These are phyloP conservation scores for Eleusine coracana DNA, from an alignment of 176 grass and related monocot species.

Conservation along the genomic window DNA sequence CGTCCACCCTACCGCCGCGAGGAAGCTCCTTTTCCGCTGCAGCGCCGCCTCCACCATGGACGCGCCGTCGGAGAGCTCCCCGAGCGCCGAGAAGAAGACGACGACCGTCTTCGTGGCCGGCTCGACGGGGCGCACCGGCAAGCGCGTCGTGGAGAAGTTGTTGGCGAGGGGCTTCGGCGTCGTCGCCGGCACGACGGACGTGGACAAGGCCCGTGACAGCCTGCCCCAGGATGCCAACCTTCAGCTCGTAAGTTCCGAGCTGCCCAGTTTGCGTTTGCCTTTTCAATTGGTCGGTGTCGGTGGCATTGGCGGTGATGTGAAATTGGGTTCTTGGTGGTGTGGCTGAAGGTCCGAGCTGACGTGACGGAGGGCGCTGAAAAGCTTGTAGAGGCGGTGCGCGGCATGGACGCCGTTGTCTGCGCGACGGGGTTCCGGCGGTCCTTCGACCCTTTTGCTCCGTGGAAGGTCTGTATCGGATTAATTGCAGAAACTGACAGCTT, in stretches of 20 bases:
- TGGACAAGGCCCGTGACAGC: constrained; percentile 41
- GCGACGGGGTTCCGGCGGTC: constrained; percentile 68
- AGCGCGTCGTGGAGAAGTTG: constrained; percentile 66
- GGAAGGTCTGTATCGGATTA: constrained; percentile 55
- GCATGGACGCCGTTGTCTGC: constrained; percentile 63
- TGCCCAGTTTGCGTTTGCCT: not conserved
- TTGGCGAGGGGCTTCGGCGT: constrained; percentile 59
- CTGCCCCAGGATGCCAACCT: constrained; percentile 58
- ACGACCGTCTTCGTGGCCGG: constrained; percentile 71
- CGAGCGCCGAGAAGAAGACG: constrained; percentile 44
- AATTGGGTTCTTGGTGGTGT: not conserved
- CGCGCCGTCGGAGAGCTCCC: constrained; percentile 21
- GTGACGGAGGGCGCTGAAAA: constrained; percentile 59
- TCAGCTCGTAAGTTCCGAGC: constrained; percentile 57
- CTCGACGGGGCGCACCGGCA: constrained; percentile 71
- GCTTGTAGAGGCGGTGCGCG: constrained; percentile 53
- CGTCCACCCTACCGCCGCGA: constrained; percentile 14
- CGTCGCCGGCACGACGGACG: constrained; percentile 58
- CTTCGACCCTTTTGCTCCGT: constrained; percentile 67
- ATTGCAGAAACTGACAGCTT: not conserved
- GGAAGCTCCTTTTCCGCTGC: constrained; percentile 31
- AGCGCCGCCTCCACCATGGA: constrained; percentile 41
- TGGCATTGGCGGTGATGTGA: not conserved
- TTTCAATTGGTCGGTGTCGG: not conserved
- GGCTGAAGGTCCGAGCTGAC: constrained; percentile 61